These are phyloP conservation scores for Scheffersomyces illinoinensis DNA, from an alignment of 1,139 yeast species.

Conservation along the genomic window DNA sequence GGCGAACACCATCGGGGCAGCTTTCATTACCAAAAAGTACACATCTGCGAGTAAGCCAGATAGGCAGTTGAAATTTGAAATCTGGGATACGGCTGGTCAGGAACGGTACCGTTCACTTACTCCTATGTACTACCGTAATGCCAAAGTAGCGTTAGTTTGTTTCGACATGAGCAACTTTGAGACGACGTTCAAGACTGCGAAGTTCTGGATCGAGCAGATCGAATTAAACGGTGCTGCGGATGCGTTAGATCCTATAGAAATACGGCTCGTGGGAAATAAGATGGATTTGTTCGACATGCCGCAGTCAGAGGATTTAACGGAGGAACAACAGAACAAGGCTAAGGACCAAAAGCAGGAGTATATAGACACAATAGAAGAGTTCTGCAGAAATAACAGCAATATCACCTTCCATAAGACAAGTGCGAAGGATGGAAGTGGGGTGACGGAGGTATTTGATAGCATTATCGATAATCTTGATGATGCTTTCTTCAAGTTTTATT, in stretches of 20 bases:
- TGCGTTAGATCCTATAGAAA: slow-evolving; percentile 18
- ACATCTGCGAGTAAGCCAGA: slow-evolving; percentile 23
- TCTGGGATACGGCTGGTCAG: slow-evolving; percentile 56
- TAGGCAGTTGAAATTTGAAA: slow-evolving; percentile 45
- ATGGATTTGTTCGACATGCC: slow-evolving; percentile 7
- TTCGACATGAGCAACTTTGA: slow-evolving; percentile 35
- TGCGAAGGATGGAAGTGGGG: slow-evolving; percentile 49
- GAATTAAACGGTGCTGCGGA: slow-evolving; percentile 25
- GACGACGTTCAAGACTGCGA: slow-evolving; percentile 38
- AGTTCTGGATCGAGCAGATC: slow-evolving; percentile 48
- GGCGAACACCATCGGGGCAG: slow-evolving; percentile 52
- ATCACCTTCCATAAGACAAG: slow-evolving; percentile 37
- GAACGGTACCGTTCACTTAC: slow-evolving; percentile 49
- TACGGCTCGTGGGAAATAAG: slow-evolving; percentile 16
- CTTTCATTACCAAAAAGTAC: slow-evolving; percentile 43
- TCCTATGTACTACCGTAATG: slow-evolving; percentile 51
- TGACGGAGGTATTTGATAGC: slow-evolving; percentile 40
- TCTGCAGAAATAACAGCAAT: slow-evolving; percentile 5
- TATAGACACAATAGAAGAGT: slow-evolving; percentile 5
- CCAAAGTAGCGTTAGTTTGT: slow-evolving; percentile 35
- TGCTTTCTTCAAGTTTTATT: slow-evolving; percentile 10
- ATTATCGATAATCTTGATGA: slow-evolving; percentile 47
- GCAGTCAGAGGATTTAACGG: background rate
- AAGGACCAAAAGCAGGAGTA: background rate
- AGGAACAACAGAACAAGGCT: background rate